phyloP scores from a whole-genome alignment of 83 land plant species.

The Picea abies region DNA sequence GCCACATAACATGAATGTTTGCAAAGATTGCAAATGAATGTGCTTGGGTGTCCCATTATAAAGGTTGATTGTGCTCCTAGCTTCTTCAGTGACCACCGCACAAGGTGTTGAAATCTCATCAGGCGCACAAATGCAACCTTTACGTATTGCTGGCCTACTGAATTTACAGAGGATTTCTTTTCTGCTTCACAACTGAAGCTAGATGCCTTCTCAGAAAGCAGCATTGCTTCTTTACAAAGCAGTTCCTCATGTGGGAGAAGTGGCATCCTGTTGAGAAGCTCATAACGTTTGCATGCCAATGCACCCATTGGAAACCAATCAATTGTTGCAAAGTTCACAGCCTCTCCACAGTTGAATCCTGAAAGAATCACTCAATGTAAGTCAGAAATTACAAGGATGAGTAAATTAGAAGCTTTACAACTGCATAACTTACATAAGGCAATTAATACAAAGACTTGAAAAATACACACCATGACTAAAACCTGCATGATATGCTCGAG shows the following conservation, averaged over 20 bases:
- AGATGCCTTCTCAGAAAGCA: slow-evolving; percentile 23
- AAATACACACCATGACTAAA: slow-evolving; percentile 86
- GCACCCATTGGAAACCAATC: slow-evolving; percentile 92
- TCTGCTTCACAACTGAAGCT: slow-evolving; percentile 19
- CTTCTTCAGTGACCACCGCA: slow-evolving; percentile 59
- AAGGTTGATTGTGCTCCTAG: slow-evolving; percentile 33
- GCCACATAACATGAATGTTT: slow-evolving; percentile 83
- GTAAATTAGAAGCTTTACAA: background rate
- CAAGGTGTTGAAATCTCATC: slow-evolving; percentile 69
- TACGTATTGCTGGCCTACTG: slow-evolving; percentile 23
- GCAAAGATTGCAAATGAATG: slow-evolving; percentile 69
- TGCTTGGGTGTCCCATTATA: slow-evolving; percentile 22
- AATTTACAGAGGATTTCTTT: slow-evolving; percentile 16
- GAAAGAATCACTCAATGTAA: slow-evolving; percentile 1
- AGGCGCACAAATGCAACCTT: slow-evolving; percentile 69
- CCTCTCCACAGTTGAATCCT: slow-evolving; percentile 98
- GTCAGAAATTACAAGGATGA: background rate
- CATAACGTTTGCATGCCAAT: slow-evolving; percentile 76
- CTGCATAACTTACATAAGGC: background rate
- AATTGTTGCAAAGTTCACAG: slow-evolving; percentile 87
- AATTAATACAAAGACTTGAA: background rate
- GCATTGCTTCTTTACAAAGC: slow-evolving; percentile 84
- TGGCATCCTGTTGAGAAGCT: slow-evolving; percentile 67
- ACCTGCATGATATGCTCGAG: slow-evolving; percentile 97
- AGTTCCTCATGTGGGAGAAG: slow-evolving; percentile 89